These are phyloP conservation scores for Xylaria sp. DNA, from an alignment of 2,329 filamentous ascomycete species.

Conservation along the genomic window DNA sequence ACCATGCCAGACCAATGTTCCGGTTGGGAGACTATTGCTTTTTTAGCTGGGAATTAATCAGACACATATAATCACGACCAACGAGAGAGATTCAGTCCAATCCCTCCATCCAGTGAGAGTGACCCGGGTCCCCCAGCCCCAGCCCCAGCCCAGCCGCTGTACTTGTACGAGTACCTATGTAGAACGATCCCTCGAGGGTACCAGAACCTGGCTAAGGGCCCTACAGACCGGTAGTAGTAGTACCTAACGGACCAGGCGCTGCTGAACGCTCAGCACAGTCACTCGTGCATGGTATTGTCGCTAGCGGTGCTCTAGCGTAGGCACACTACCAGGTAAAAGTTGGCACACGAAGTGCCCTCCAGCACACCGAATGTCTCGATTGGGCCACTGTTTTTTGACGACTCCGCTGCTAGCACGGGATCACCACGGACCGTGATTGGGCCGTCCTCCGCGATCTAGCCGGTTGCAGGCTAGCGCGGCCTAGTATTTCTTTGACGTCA, in stretches of 20 bases:
- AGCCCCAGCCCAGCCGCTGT: background rate
- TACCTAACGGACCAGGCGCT: background rate
- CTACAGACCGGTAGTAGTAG: background rate
- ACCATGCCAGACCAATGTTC: background rate
- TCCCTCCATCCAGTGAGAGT: background rate
- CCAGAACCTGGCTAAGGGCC: background rate
- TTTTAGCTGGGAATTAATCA: background rate
- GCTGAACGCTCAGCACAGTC: background rate
- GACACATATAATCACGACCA: background rate
- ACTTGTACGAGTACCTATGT: background rate
- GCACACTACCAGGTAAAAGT: too few relatives aligned
- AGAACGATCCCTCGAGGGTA: background rate
- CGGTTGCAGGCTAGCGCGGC: background rate
- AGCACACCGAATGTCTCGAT: background rate
- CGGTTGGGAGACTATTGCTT: background rate
- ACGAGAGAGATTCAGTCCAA: too few relatives aligned
- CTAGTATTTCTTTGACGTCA: conserved; percentile 16
- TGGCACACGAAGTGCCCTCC: background rate
- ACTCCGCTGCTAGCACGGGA: background rate
- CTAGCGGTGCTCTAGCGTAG: background rate
- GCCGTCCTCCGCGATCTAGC: too few relatives aligned
- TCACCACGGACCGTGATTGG: background rate
- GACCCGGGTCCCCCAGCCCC: too few relatives aligned
- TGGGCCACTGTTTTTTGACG: background rate
- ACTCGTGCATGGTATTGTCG: background rate